Conservation (phyloP, 495 filamentous ascomycete species). For the Tuber calosporum region DNA sequence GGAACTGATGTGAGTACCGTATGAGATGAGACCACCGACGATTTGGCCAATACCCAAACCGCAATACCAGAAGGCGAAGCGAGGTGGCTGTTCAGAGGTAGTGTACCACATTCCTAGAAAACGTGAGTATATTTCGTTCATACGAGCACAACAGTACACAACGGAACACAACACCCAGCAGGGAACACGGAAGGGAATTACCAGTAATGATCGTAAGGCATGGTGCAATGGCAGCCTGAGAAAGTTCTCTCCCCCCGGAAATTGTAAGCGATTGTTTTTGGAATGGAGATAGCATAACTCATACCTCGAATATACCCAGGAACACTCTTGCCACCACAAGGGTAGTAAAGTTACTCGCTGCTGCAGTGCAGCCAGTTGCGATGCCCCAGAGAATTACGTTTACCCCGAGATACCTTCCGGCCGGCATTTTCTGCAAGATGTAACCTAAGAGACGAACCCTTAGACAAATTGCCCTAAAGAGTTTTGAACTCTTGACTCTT, state of each 20-base stretch:
- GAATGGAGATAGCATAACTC: not conserved
- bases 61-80: conserved; percentile 61
- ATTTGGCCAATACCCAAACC: conserved; percentile 60
- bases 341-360: conserved; percentile 47
- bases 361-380: conserved; percentile 53
- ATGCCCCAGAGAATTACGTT: conserved; percentile 56
- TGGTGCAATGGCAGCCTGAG: conserved; percentile 55
- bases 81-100: conserved; percentile 54
- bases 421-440: conserved; percentile 50
- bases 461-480: not conserved
- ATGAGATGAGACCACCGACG: conserved; percentile 55
- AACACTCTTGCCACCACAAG: conserved; percentile 49
- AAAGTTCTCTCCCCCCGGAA: not conserved
- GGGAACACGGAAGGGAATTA: conserved; percentile 18
- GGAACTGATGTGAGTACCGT: conserved; percentile 36
- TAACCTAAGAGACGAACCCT: conserved; percentile 31
- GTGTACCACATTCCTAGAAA: conserved; percentile 56
- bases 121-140: conserved; percentile 30
- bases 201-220: conserved; percentile 52
- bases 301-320: conserved; percentile 53
- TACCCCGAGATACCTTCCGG: conserved; percentile 52
- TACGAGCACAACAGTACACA: not conserved
- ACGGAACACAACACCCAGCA: not conserved
- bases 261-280: conserved; percentile 2
- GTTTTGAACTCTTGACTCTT: not conserved